Conservation (phyloP, 225 moss, liverwort and hornwort species). For the Thuidium tamariscinum region DNA sequence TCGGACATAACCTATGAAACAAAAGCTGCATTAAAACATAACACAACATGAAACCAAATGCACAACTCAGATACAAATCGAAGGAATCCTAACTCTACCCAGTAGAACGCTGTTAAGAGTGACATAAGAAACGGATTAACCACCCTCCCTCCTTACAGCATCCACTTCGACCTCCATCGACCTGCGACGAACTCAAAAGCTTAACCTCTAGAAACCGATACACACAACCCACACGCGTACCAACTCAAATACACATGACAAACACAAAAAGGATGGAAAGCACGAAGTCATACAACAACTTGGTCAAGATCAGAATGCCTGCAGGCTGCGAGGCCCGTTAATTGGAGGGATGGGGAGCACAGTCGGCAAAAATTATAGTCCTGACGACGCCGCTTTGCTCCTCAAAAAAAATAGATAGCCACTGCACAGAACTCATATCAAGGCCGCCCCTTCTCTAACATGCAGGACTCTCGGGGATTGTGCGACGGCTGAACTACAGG, state of each 20-base stretch:
- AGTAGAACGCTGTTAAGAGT: no score
- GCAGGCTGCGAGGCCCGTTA: constrained; percentile 21
- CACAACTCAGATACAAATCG: no score
- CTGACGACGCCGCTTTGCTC: constrained; percentile 10
- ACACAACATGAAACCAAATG: no score
- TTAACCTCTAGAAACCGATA: no score
- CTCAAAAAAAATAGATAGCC: constrained; percentile 43
- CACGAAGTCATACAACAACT: background rate
- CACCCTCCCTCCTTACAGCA: no score
- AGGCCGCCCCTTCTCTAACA: background rate
- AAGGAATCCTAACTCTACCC: no score
- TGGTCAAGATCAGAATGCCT: constrained; percentile 17
- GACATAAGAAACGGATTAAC: no score
- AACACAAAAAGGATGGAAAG: background rate
- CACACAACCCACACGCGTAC: fast-evolving
- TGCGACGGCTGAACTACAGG: background rate
- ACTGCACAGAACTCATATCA: background rate
- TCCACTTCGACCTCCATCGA: no score
- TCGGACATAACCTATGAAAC: no score
- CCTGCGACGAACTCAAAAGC: no score
- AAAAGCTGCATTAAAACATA: no score
- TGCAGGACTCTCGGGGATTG: background rate
- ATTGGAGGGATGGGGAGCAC: constrained; percentile 18
- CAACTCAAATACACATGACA: fast-evolving
- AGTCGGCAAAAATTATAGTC: constrained; percentile 13